These are phyloP conservation scores for Ophiostoma triangulosporum DNA, from an alignment of 2,329 filamentous ascomycete genomes.

Conservation along the genomic window DNA sequence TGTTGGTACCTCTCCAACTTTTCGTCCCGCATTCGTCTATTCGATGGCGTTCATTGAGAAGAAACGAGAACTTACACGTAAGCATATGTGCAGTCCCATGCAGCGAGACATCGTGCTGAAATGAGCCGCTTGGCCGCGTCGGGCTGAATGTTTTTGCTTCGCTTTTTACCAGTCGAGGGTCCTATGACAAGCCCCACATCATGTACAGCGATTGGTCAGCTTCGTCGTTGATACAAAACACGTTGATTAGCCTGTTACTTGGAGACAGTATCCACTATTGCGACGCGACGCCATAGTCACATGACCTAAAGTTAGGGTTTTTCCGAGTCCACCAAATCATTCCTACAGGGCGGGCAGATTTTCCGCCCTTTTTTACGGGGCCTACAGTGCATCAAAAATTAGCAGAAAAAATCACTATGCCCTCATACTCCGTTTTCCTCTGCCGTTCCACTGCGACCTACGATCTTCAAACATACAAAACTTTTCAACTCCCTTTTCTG, in stretches of 20 bases:
- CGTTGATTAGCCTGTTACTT: background rate
- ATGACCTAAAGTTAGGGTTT: slow-evolving; percentile 2
- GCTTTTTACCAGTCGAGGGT: too few relatives aligned
- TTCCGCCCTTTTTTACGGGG: background rate
- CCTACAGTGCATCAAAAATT: background rate
- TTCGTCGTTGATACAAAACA: background rate
- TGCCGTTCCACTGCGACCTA: background rate
- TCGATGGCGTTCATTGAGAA: too few relatives aligned
- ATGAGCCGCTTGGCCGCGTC: slow-evolving; percentile 1
- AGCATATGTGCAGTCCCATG: background rate
- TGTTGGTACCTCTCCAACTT: background rate
- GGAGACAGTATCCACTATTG: background rate
- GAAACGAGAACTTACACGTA: background rate
- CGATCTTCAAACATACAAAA: slow-evolving; percentile 6
- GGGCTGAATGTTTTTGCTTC: background rate
- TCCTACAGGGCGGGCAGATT: background rate
- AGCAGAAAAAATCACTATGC: slow-evolving; percentile 2
- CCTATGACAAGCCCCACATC: too few relatives aligned
- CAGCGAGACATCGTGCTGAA: background rate
- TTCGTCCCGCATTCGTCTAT: background rate
- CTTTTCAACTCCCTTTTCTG: slow-evolving; percentile 5
- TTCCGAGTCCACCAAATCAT: background rate
- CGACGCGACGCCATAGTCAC: too few relatives aligned
- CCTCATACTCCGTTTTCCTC: slow-evolving; percentile 2
- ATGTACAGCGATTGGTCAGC: background rate